Evolutionary conservation across 306 rosid species (phyloP), one percentile per base, ranked within the genome.

Genomic region (Acacia acuminata): DNA sequence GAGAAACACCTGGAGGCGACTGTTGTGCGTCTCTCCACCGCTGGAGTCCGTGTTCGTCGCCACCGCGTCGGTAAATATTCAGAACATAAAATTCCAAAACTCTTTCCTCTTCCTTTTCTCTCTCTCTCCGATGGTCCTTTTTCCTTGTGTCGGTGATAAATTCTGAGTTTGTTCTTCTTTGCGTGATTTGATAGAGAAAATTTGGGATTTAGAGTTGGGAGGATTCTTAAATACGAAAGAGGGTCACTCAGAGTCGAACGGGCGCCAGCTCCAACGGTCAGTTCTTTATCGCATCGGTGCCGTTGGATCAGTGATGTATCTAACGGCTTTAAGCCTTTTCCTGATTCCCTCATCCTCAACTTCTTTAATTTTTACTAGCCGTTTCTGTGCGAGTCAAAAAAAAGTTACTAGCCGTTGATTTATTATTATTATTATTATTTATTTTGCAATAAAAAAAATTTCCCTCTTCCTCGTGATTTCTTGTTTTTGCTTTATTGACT

Each of bases 1-100:
- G 60, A 94, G 77, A 86, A 94, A 91, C 81, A 82, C 88, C 56
- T 83, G 90, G 82, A 94, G 91, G 64, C 98, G 88, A 85, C 92
- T 82, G 85, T 88, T 88, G 63, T 82, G 87, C 71, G 86, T 82
- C 91, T 92, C 98, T 69, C 85, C 90, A 79, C 81, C 85, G 50
- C 83, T 89, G 14, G 27, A 68, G 76, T 83, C 86, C 34, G 24
- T 75, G 73, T 74, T 84, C 90, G 97, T 87, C 90, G 97, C 98
- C 98, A 91, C 92, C 87, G 83, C 89, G 78, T 34, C 43, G 73
- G 55, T 10, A 51, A 10, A 22, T 63, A 10, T 4, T 17, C 38
- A 15, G 48, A 66, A 51, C 64, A 55, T 10, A 66, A 12, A 47
- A 13, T 32, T 13, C 77, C 34, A 70, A 36, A 5, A 17, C 24